Conservation (phyloP, 202 grass and related monocot genomes). For the Panicum virgatum region DNA sequence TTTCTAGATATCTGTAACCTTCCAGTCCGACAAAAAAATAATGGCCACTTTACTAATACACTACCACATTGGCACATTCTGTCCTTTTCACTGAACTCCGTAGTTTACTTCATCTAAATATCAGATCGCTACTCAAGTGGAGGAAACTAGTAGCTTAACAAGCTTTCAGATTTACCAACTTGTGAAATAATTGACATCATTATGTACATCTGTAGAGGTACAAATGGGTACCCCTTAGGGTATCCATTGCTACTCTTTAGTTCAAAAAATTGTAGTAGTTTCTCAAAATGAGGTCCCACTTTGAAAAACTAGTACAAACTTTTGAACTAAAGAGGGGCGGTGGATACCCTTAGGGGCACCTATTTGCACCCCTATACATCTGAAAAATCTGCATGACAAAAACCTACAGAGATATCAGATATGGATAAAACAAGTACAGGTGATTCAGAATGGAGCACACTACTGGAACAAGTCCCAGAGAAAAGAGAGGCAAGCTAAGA, state of each 20-base stretch:
- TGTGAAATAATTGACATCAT: not conserved
- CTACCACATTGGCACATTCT: not conserved
- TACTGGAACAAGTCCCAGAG: not conserved
- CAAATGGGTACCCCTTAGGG: no score
- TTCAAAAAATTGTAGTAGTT: no score
- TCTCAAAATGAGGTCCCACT: no score
- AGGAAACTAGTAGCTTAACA: not conserved
- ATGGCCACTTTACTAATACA: not conserved
- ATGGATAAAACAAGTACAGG: not conserved
- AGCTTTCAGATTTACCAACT: not conserved
- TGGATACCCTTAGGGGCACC: no score
- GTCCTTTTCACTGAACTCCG: not conserved
- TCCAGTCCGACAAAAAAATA: not conserved
- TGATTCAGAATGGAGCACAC: conserved; percentile 12
- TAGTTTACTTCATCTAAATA: not conserved
- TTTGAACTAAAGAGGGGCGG: no score
- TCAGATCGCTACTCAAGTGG: not conserved
- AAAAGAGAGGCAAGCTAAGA: not conserved
- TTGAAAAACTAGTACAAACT: no score
- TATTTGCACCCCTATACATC: no score
- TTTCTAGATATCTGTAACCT: not conserved
- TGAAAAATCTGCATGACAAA: not conserved
- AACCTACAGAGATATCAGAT: not conserved
- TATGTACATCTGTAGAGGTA: not conserved
- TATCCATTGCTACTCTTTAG: no score